Conservation (phyloP, 495 filamentous ascomycete genomes). For the Xylaria grammica region DNA sequence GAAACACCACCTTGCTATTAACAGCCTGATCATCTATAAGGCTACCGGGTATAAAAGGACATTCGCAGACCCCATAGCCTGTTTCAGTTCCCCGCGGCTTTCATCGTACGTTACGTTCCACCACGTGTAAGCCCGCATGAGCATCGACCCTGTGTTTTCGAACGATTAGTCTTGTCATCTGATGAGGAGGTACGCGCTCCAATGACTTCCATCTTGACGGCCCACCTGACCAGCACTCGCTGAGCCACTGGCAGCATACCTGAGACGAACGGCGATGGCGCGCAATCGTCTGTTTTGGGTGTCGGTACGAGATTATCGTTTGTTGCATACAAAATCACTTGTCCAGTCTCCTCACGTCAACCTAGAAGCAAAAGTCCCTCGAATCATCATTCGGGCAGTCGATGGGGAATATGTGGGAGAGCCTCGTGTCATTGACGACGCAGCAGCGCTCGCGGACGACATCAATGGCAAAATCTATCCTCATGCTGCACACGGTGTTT, state of each 20-base stretch:
- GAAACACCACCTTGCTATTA: neutral
- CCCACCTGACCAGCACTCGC: neutral
- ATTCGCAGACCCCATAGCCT: neutral
- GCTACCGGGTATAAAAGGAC: neutral
- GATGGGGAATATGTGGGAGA: conserved; percentile 19
- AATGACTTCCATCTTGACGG: neutral
- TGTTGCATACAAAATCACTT: conserved; percentile 4
- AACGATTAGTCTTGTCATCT: neutral
- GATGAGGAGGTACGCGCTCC: neutral
- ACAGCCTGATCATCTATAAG: neutral
- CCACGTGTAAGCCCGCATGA: neutral
- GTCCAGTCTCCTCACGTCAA: conserved; percentile 11
- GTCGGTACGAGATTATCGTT: conserved; percentile 5
- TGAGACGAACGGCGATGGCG: neutral
- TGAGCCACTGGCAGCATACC: neutral
- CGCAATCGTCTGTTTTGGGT: neutral
- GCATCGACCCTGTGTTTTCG: neutral
- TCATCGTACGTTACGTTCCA: too few relatives aligned
- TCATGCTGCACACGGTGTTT: conserved; percentile 35
- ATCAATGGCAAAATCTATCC: conserved; percentile 18
- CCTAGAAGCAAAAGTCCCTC: neutral
- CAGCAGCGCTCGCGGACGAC: conserved; percentile 24
- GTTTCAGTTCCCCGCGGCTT: too few relatives aligned
- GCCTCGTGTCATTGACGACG: conserved; percentile 22
- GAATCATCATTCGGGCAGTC: conserved; percentile 6